Evolutionary conservation across 306 rosid species (phyloP), one percentile per base, ranked within the genome.

Genomic region (Citrullus mucosospermus): DNA sequence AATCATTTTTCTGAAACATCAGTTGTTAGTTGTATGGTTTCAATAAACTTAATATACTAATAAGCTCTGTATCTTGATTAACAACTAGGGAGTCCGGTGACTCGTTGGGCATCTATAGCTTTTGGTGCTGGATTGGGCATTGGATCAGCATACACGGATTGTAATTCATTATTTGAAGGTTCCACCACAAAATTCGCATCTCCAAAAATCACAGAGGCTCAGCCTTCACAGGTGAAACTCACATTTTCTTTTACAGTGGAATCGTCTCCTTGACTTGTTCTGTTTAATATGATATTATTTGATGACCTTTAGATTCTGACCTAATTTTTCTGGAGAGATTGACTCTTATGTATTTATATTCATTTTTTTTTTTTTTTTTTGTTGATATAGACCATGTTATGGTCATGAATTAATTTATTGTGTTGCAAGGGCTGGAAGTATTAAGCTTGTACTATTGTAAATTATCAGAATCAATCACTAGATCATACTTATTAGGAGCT

Each of bases 71-170:
- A 8, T 55, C 58, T 57, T 34, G 11, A 75, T 44, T 83, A 32
- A 41, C 62, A 18, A 48, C 59, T 69, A 93, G 97, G 97, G 93
- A 93, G 90, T 84, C 98, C 97, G 44, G 82, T 74, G 76, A 86
- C 93, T 84, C 96, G 97, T 61, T 93, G 96, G 98, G 93, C 97
- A 38, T 88, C 97, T 48, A 80, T 91, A 72, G 97, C 96, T 83
- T 91, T 89, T 83, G 97, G 97, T 28, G 98, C 97, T 79, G 98
- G 97, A 38, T 78, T 85, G 66, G 98, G 97, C 71, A 71, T 93
- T 34, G 98, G 98, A 80, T 91, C 97, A 36, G 97, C 97, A 10
- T 93, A 88, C 82, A 62, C 93, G 9, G 93, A 93, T 20, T 90
- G 98, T 57, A 87, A 89, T 82, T 87, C 78, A 51, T 74, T 85